Evolutionary conservation across 2,329 filamentous ascomycete species (phyloP).

Genomic region (Myriangium duriaei): DNA sequence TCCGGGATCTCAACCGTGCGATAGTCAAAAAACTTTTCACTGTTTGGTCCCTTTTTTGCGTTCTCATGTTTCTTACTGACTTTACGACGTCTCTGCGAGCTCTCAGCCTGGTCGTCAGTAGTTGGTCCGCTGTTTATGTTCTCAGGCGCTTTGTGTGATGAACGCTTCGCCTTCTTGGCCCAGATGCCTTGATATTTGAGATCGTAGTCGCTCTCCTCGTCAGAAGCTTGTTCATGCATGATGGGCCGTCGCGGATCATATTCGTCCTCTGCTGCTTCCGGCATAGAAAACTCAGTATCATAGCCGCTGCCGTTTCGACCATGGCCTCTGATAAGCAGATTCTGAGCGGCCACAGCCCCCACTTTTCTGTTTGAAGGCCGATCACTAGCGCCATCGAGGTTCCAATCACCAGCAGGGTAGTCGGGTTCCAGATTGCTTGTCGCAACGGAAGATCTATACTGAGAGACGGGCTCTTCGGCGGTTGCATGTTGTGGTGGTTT

Average conservation of each 20-base stretch:
- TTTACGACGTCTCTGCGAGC: too few species aligned
- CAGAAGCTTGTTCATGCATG: constrained; percentile 6
- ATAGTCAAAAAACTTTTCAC: constrained; percentile 13
- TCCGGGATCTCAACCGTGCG: constrained; percentile 2
- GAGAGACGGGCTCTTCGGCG: too few species aligned
- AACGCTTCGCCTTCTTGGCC: too few species aligned
- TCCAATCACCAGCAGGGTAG: background rate
- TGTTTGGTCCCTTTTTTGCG: constrained; percentile 15
- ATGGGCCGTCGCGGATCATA: constrained; percentile 35
- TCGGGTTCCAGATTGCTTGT: background rate
- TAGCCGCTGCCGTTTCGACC: constrained; percentile 17
- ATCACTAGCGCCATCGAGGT: background rate
- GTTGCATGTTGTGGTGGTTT: constrained; percentile 12
- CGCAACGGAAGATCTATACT: background rate
- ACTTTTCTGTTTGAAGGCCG: background rate
- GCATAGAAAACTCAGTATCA: constrained; percentile 15
- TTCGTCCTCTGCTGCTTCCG: constrained; percentile 32
- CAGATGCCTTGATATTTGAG: too few species aligned
- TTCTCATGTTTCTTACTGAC: constrained; percentile 10
- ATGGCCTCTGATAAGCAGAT: constrained; percentile 19
- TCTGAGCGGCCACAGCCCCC: constrained; percentile 14
- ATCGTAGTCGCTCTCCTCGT: too few species aligned
- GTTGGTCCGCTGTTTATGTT: too few species aligned
- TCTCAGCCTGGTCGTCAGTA: too few species aligned
- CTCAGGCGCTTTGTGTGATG: too few species aligned